Evolutionary conservation across 73 alveolate genomes (phyloP).

Genomic region (Uronychia setigera): DNA sequence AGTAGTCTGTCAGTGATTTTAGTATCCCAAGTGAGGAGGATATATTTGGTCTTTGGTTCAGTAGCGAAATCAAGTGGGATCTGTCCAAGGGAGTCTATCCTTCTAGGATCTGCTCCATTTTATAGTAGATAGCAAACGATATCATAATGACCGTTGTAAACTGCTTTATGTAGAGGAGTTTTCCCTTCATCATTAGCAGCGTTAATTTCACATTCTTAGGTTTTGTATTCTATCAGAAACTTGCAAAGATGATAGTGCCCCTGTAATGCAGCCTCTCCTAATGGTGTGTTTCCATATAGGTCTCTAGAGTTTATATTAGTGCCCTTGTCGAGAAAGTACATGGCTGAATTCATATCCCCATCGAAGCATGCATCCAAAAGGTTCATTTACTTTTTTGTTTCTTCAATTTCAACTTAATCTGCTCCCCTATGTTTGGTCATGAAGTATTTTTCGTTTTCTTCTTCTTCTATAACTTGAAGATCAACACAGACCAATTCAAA

Average conservation of each 20-base stretch:
- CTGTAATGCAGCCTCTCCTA: slow-evolving; percentile 26
- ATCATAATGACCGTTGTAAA: slow-evolving; percentile 13
- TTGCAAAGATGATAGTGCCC: slow-evolving; percentile 15
- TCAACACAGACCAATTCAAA: neutral
- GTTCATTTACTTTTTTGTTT: neutral
- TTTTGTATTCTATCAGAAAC: neutral
- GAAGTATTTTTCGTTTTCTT: neutral
- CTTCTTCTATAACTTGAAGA: neutral
- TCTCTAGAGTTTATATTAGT: slow-evolving; percentile 10
- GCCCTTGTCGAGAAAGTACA: slow-evolving; percentile 2
- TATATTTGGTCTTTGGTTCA: neutral
- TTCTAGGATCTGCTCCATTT: slow-evolving; percentile 35
- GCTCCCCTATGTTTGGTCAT: neutral
- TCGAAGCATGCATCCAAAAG: slow-evolving; percentile 35
- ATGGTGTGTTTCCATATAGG: slow-evolving; percentile 14
- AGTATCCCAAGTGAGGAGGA: slow-evolving; percentile 15
- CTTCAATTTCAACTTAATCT: neutral
- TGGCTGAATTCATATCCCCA: neutral
- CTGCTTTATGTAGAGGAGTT: slow-evolving; percentile 51
- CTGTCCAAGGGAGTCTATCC: slow-evolving; percentile 13
- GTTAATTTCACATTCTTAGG: slow-evolving; percentile 6
- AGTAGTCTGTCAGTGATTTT: slow-evolving; percentile 8
- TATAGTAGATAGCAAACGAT: neutral
- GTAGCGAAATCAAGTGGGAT: slow-evolving; percentile 5
- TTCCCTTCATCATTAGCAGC: slow-evolving; percentile 9